Evolutionary conservation across 495 filamentous ascomycete genomes (phyloP), one percentile per base, ranked within the genome.

Genomic region (Melanomma pulvis-pyrius): DNA sequence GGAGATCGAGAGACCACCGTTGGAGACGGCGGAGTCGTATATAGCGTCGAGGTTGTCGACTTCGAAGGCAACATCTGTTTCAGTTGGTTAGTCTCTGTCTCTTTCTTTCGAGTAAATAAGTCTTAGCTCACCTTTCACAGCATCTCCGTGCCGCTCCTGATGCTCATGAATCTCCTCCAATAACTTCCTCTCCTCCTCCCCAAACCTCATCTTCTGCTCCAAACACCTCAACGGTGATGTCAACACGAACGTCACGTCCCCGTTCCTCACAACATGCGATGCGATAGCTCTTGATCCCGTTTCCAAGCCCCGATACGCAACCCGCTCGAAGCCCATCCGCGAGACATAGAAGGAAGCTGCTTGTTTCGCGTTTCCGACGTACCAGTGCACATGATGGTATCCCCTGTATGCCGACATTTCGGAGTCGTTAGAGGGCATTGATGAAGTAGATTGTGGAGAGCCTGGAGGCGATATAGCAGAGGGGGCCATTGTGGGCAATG

Each of bases 291-390:
- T 87, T 63, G 81, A 88, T 68, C 92, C 90, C 0, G 93, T 97
- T 74, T 96, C 92, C 21, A 97, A 87, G 2, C 92, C 92, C 15
- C 82, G 82, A 75, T 94, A 96, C 61, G 93, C 93, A 53, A 96
- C 74, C 0, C 84, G 86, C 61, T 82, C 79, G 82, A 96, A 96
- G 44, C 91, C 92, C 80, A 96, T 88, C 65, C 89, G 88, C 11
- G 88, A 87, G 74, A 88, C 88, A 79, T 94, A 96, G 81, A 88
- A 96, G 53, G 86, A 82, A 46, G 91, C 92, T 0, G 90, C 90
- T 82, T 96, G 92, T 79, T 96, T 96, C 71, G 93, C 93, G 77
- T 97, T 97, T 70, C 92, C 92, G 6, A 97, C 93, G 75, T 90
- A 97, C 92, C 92, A 97, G 71, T 90, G 88, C 50, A 96, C 82